Percentiles rank a stretch among this genome's conserved stretches.
phyloP scores from a whole-genome alignment of 2,329 filamentous ascomycete genomes.

The Juglanconis oblonga region DNA sequence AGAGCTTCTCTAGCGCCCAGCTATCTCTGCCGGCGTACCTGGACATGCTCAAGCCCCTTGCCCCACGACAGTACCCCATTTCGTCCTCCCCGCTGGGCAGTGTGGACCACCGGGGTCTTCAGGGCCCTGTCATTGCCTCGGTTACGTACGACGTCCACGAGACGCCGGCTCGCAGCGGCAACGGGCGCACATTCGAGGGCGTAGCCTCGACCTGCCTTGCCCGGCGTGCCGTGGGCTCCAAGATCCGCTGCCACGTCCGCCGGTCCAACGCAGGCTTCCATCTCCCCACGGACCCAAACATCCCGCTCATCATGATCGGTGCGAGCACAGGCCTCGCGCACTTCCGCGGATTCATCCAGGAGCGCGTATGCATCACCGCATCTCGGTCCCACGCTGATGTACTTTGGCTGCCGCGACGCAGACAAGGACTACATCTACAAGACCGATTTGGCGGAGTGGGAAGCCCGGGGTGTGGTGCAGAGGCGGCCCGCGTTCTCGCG shows the following conservation, averaged over 20 bases:
- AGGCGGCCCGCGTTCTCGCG: constrained; percentile 12
- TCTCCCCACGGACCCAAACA: constrained; percentile 36
- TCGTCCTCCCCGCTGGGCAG: too few relatives aligned
- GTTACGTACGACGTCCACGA: constrained; percentile 57
- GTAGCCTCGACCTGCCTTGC: constrained; percentile 48
- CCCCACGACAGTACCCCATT: too few relatives aligned
- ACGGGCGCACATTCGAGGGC: constrained; percentile 34
- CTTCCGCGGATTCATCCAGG: constrained; percentile 32
- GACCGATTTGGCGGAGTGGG: constrained; percentile 23
- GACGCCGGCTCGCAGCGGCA: constrained; percentile 37
- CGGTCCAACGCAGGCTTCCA: constrained; percentile 37
- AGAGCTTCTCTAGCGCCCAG: too few relatives aligned
- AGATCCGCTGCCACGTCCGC: constrained; percentile 3
- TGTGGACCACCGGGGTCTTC: too few relatives aligned
- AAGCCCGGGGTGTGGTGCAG: constrained; percentile 17
- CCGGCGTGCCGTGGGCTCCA: constrained; percentile 19
- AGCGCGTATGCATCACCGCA: constrained; percentile 33
- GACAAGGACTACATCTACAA: constrained; percentile 32
- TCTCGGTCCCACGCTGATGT: constrained; percentile 36
- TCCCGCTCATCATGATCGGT: constrained; percentile 48
- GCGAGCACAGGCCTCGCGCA: constrained; percentile 51
- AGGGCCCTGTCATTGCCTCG: too few relatives aligned
- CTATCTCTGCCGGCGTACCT: too few relatives aligned
- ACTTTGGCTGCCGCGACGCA: constrained; percentile 37
- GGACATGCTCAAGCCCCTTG: too few relatives aligned